Base-by-base conservation (phyloP, 176 grass and related monocot species). In the Phyllostachys edulis region DNA sequence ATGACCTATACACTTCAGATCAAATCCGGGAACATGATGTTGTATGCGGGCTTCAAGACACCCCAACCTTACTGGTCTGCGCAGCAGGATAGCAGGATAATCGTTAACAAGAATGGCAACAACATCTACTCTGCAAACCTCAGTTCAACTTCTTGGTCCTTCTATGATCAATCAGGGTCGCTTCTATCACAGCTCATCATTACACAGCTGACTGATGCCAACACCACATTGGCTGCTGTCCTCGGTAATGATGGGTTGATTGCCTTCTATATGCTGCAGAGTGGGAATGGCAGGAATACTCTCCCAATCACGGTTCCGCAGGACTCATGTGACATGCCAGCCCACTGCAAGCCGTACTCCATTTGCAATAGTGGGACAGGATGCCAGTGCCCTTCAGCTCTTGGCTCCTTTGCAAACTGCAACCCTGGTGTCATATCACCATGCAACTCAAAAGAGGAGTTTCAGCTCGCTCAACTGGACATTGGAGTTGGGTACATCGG, bases 1-100 rank as follows among this genome's bases (percentile, higher is more conserved):
- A 87, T 87, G 60, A 90, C 87, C 26, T 92, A 84, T 77, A 92
- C 66, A 74, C 96, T 99, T 83, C 76, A 80, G 29, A 92, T 99
- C 16, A 89, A 81, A 49, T 94, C 91, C 3, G 91, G 88, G 50
- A 90, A 92, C 65, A 90, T 92, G 85, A 91, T 85, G 84, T 72
- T 99, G 56, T 96, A 89, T 15, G 89, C 85, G 0, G 77, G 85
- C 50, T 99, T 94, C 63, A 63, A 17, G 70, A 65, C 70, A 42
- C 82, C 87, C 40, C 96, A 96, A 64, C 89, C 89, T 0, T 99
- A 99, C 84, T 99, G 96, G 96, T 94, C 93, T 1, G 72, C 84
- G 18, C 80, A 68, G 85, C 29, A 93, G 40, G 96, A 99, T 49
- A 82, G 24, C 24, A 88, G 84, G 70, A 87, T 49, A 75, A 88